These are phyloP conservation scores for Linnemannia elongata DNA, from an alignment of 192 early-diverging fungal genomes.

Conservation along the genomic window DNA sequence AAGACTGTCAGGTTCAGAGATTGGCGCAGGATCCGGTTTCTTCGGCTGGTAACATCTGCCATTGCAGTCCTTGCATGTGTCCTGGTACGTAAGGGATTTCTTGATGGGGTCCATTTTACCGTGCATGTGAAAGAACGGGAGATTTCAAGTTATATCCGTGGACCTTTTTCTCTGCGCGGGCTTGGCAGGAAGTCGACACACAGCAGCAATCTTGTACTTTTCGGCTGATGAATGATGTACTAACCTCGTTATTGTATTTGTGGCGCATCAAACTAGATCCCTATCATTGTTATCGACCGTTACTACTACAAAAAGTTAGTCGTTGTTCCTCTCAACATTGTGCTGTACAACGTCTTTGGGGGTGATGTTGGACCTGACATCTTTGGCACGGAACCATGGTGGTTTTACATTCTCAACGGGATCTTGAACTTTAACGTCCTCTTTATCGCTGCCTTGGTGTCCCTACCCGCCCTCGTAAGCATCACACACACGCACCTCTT, in stretches of 20 bases:
- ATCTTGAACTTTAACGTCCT: conserved; percentile 91
- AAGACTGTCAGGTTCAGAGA: conserved; percentile 39
- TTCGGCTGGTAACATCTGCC: conserved; percentile 59
- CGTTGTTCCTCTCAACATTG: conserved; percentile 88
- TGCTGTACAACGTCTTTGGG: conserved; percentile 93
- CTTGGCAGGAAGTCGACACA: neutral
- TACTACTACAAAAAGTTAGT: conserved; percentile 78
- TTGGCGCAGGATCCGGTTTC: conserved; percentile 61
- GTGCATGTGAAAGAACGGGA: neutral
- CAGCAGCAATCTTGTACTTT: neutral
- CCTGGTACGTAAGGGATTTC: conserved; percentile 43
- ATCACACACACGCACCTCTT: neutral
- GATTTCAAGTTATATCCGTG: neutral
- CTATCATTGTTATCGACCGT: conserved; percentile 79
- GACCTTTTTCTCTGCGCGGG: neutral
- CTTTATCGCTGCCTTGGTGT: conserved; percentile 79
- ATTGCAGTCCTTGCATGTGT: conserved; percentile 50
- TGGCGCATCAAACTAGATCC: conserved; percentile 53
- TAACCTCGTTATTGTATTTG: neutral
- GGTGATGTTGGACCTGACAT: conserved; percentile 78
- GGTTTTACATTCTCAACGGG: conserved; percentile 92
- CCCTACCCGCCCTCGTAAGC: conserved; percentile 74
- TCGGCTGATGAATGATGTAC: neutral
- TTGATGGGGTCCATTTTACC: neutral
- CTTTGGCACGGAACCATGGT: conserved; percentile 87